These are phyloP conservation scores for Talaromyces wortmannii DNA, from an alignment of 495 filamentous ascomycete species.

Conservation along the genomic window DNA sequence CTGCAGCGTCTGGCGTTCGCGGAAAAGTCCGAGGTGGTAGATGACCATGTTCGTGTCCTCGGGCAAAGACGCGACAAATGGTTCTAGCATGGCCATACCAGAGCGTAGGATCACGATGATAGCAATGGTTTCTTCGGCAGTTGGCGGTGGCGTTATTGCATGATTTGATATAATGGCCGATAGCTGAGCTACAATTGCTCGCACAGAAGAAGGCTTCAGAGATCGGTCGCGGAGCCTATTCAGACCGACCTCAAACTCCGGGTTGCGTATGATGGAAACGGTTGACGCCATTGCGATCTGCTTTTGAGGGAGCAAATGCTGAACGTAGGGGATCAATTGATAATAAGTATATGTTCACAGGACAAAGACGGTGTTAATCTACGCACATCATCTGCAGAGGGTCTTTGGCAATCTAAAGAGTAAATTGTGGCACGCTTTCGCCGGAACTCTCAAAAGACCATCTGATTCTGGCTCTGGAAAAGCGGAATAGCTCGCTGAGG, in stretches of 20 bases:
- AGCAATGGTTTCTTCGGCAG: slow-evolving; percentile 11
- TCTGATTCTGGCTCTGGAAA: not conserved
- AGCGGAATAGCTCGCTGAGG: not conserved
- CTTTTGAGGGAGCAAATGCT: slow-evolving; percentile 1
- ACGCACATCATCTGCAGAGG: too few species aligned
- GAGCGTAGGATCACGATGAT: slow-evolving; percentile 20
- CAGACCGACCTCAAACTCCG: slow-evolving; percentile 9
- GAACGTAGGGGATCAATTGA: too few species aligned
- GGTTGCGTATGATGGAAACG: slow-evolving; percentile 9
- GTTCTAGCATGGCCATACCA: slow-evolving; percentile 18
- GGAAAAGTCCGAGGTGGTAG: slow-evolving; percentile 82
- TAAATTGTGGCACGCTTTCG: not conserved
- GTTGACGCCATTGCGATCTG: slow-evolving; percentile 11
- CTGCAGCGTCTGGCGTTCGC: slow-evolving; percentile 68
- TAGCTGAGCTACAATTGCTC: slow-evolving; percentile 9
- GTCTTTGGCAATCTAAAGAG: too few species aligned
- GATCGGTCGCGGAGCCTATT: slow-evolving; percentile 12
- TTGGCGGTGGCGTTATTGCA: not conserved
- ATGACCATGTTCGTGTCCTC: slow-evolving; percentile 20
- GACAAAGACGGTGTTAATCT: too few species aligned
- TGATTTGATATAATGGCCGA: slow-evolving; percentile 9
- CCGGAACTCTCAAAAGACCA: not conserved
- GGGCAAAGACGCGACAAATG: slow-evolving; percentile 10
- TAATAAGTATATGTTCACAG: too few species aligned
- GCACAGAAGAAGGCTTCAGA: slow-evolving; percentile 9